A percentile compares a stretch with the other conserved stretches of the same genome.
Conservation (phyloP, 2,329 filamentous ascomycete genomes). For the Leptographium flavum region DNA sequence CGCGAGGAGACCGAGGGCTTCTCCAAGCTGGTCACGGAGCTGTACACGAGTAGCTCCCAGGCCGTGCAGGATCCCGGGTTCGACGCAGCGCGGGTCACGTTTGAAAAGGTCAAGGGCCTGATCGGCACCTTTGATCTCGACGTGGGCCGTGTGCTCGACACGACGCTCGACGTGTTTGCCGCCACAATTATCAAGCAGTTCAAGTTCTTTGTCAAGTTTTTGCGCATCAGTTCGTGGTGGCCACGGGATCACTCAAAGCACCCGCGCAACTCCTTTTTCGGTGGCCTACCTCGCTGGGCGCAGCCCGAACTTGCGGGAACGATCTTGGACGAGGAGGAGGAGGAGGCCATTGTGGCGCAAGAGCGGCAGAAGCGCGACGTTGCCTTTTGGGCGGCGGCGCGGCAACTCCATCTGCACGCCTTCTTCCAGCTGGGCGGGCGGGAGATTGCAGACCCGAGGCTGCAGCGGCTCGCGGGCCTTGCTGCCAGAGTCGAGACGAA, state of each 20-base stretch:
- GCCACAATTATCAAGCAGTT: constrained; percentile 86
- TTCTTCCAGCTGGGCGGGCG: constrained; percentile 81
- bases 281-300: constrained; percentile 75
- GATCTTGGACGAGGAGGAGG: constrained; percentile 53
- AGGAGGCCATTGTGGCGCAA: constrained; percentile 42
- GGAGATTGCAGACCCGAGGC: constrained; percentile 45
- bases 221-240: constrained; percentile 95
- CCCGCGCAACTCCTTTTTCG: constrained; percentile 29
- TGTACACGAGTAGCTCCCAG: constrained; percentile 70
- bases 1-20: constrained; percentile 95
- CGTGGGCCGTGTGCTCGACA: constrained; percentile 84
- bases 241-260: constrained; percentile 46
- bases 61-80: constrained; percentile 46
- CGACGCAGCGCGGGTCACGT: constrained; percentile 72
- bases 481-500: not conserved
- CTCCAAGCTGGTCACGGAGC: constrained; percentile 87
- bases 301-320: constrained; percentile 54
- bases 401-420: constrained; percentile 60
- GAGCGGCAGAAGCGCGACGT: constrained; percentile 53
- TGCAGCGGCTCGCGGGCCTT: constrained; percentile 27
- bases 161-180: constrained; percentile 89
- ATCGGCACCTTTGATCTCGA: constrained; percentile 96
- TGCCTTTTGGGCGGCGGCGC: constrained; percentile 70
- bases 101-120: constrained; percentile 82
- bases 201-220: constrained; percentile 85